These are phyloP conservation scores for Mucor saturninus DNA, from an alignment of 371 early-diverging fungal genomes.

Conservation along the genomic window DNA sequence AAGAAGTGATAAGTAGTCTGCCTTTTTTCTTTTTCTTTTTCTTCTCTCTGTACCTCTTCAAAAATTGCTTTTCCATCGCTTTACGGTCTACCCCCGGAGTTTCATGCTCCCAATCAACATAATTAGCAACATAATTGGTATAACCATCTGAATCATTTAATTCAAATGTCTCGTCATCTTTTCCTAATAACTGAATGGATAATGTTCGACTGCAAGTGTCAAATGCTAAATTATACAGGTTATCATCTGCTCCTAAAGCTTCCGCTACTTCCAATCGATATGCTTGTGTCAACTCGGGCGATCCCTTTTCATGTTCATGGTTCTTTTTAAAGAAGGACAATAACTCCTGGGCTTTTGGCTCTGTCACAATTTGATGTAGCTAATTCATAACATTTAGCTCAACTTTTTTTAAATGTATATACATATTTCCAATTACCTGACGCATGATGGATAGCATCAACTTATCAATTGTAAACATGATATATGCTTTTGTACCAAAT, in stretches of 20 bases:
- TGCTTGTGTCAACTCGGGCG: slow-evolving; percentile 51
- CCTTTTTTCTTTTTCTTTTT: too few species aligned
- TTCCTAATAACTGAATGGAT: slow-evolving; percentile 79
- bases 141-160: slow-evolving; percentile 68
- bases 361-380: slow-evolving; percentile 32
- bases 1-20: neutral
- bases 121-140: slow-evolving; percentile 86
- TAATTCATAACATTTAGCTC: neutral
- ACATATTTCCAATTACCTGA: slow-evolving; percentile 16
- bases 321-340: slow-evolving; percentile 30
- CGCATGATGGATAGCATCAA: slow-evolving; percentile 28
- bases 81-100: slow-evolving; percentile 64
- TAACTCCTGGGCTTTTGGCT: slow-evolving; percentile 24
- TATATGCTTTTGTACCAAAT: slow-evolving; percentile 86
- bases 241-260: slow-evolving; percentile 70
- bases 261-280: slow-evolving; percentile 43
- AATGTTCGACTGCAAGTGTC: slow-evolving; percentile 51
- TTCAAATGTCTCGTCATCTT: slow-evolving; percentile 56
- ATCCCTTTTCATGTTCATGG: slow-evolving; percentile 26
- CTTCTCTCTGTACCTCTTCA: slow-evolving; percentile 47
- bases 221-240: slow-evolving; percentile 78
- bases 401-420: too few species aligned
- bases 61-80: slow-evolving; percentile 48
- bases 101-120: slow-evolving; percentile 65
- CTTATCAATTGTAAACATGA: slow-evolving; percentile 87